phyloP scores from a whole-genome alignment of 2,329 filamentous ascomycete genomes.

The Tricladium varicosporioides region DNA sequence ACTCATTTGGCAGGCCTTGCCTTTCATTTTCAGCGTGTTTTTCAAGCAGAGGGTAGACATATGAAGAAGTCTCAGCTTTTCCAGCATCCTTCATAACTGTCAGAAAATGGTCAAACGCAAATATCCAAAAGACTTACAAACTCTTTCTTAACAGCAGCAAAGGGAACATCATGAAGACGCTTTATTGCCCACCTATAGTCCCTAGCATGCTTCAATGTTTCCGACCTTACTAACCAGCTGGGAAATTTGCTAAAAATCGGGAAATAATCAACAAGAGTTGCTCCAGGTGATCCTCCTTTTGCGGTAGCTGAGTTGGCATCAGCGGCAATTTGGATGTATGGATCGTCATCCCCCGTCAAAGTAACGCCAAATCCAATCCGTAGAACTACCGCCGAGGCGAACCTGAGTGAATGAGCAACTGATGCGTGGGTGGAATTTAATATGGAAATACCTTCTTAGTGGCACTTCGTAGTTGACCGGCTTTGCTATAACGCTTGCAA shows the following conservation, averaged over 20 bases:
- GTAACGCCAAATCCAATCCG: constrained; percentile 44
- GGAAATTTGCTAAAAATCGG: constrained; percentile 41
- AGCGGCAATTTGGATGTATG: constrained; percentile 40
- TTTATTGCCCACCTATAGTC: constrained; percentile 35
- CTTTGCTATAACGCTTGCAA: too few species aligned
- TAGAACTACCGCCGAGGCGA: constrained; percentile 42
- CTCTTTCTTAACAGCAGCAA: constrained; percentile 18
- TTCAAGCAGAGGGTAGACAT: not conserved
- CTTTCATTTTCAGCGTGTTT: not conserved
- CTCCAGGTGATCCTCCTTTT: constrained; percentile 31
- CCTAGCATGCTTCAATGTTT: constrained; percentile 30
- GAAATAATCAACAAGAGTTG: constrained; percentile 47
- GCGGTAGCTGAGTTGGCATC: constrained; percentile 28
- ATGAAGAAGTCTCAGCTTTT: too few species aligned
- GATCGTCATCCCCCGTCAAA: constrained; percentile 38
- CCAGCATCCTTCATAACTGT: too few species aligned
- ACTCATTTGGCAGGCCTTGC: constrained; percentile 4
- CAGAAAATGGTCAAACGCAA: too few species aligned
- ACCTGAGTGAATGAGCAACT: constrained; percentile 28
- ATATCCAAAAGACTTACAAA: constrained; percentile 6
- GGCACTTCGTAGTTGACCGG: too few species aligned
- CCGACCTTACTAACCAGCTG: constrained; percentile 32
- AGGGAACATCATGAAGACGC: constrained; percentile 45
- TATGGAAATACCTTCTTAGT: too few species aligned
- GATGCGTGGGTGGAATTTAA: too few species aligned